Conservation (phyloP, 192 early-diverging fungal genomes). For the Coemansia biformis region DNA sequence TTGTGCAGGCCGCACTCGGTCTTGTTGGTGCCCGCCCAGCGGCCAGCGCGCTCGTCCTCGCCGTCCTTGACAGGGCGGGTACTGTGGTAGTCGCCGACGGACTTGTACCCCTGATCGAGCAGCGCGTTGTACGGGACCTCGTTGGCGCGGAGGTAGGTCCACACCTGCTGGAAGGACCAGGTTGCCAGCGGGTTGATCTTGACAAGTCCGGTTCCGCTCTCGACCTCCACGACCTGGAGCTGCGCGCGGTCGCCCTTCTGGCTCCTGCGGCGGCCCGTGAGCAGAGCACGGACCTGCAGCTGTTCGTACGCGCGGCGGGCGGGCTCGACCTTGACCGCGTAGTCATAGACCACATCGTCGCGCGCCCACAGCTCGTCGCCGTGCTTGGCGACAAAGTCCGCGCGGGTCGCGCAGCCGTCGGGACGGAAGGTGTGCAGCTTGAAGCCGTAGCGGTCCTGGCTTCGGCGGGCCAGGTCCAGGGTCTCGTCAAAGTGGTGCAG, state of each 20-base stretch:
- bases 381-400: slow-evolving; percentile 66
- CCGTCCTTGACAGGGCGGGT: slow-evolving; percentile 65
- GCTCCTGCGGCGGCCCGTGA: slow-evolving; percentile 84
- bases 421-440: slow-evolving; percentile 74
- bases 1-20: slow-evolving; percentile 95
- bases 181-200: slow-evolving; percentile 90
- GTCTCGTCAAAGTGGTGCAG: slow-evolving; percentile 94
- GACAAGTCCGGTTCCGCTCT: slow-evolving; percentile 66
- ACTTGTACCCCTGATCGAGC: slow-evolving; percentile 85
- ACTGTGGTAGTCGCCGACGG: slow-evolving; percentile 89
- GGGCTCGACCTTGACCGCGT: slow-evolving; percentile 90
- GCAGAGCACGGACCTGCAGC: slow-evolving; percentile 67
- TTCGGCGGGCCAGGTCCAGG: slow-evolving; percentile 66
- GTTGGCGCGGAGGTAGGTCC: slow-evolving; percentile 76
- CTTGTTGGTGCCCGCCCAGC: slow-evolving; percentile 85
- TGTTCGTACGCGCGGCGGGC: slow-evolving; percentile 78
- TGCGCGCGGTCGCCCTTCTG: slow-evolving; percentile 78
- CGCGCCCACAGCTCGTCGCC: slow-evolving; percentile 81
- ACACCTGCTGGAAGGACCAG: slow-evolving; percentile 89
- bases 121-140: slow-evolving; percentile 88
- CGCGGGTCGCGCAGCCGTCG: slow-evolving; percentile 51
- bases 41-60: slow-evolving; percentile 76
- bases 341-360: slow-evolving; percentile 79
- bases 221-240: slow-evolving; percentile 78
- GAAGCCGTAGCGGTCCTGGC: slow-evolving; percentile 62